Base-by-base conservation (phyloP, 257 asterid species). In the Ligustrum vulgare region DNA sequence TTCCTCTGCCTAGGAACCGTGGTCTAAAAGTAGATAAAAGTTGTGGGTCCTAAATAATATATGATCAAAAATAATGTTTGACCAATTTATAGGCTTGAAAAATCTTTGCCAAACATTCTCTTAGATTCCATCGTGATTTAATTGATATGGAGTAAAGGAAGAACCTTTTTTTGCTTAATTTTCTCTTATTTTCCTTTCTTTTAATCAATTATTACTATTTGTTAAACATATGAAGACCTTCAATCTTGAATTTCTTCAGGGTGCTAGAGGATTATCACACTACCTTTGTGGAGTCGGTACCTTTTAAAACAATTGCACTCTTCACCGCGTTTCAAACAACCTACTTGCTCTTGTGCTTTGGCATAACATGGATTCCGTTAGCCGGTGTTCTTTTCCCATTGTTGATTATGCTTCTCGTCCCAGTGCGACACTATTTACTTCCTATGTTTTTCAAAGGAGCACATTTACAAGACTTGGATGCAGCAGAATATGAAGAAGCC, bases 351-450 rank as follows among this genome's bases (percentile, higher is more conserved):
- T 76, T 90, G 2, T 94, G 99, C 84, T 94, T 94, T 28, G 99
- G 99, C 54, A 72, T 92, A 58, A 94, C 99, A 8, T 94, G 98
- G 99, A 89, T 94, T 67, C 99, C 99, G 6, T 84, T 91, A 47
- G 99, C 99, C 5, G 98, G 99, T 41, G 94, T 93, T 25, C 93
- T 94, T 45, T 94, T 94, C 83, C 99, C 99, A 2, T 49, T 94
- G 78, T 69, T 93, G 88, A 92, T 94, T 77, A 92, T 94, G 97
- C 93, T 92, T 60, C 98, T 94, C 4, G 93, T 94, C 78, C 98
- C 98, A 2, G 96, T 92, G 10, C 81, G 99, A 35, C 97, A 94
- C 76, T 93, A 92, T 79, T 43, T 89, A 34, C 96, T 94, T 69
- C 97, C 98, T 69, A 94, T 81, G 71, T 90, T 92, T 71, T 94